Evolutionary conservation across 441 rosid genomes (phyloP), one percentile per base, ranked within the genome.

Genomic region (Mallotus repandus): DNA sequence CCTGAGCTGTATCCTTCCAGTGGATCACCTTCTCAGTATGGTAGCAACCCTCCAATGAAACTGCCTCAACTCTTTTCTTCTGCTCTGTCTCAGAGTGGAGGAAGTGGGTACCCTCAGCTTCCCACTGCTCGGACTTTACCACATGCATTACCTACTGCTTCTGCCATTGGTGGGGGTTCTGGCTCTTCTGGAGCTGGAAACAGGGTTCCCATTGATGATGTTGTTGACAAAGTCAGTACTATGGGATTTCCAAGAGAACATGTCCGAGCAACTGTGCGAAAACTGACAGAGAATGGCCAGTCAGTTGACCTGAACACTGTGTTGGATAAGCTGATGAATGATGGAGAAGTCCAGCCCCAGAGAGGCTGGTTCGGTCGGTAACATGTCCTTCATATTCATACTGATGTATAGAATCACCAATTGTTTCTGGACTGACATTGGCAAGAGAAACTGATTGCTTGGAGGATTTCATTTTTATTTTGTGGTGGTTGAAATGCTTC

Each of bases 171-270:
- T 65, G 85, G 88, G 2, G 85, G 90, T 57, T 75, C 92, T 2
- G 82, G 83, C 66, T 86, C 98, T 10, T 72, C 89, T n/a, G 86
- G 92, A 66, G 35, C 89, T 29, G 98, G 94, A 79, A 87, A 81
- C 85, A 86, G 89, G 86, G 91, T 84, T 73, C 96, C 97, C 13
- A 45, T 88, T 3, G 97, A 92, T 64, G 97, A 92, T 69, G 96
- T 94, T 43, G 82, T 94, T 15, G 96, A 90, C 85, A 92, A 79
- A 74, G 91, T 94, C 78, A 80, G 86, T 14, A 85, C 77, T 80
- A 94, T 94, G 97, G 98, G 97, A 21, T 94, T 92, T 82, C 86
- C 97, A 5, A 88, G 95, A 68, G 98, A 94, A 53, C 98, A 85
- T 70, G 97, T 94, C 49, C 85, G 89, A 82, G 97, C 86, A 65